phyloP scores from a whole-genome alignment of 495 filamentous ascomycete genomes.

The Letharia columbiana region DNA sequence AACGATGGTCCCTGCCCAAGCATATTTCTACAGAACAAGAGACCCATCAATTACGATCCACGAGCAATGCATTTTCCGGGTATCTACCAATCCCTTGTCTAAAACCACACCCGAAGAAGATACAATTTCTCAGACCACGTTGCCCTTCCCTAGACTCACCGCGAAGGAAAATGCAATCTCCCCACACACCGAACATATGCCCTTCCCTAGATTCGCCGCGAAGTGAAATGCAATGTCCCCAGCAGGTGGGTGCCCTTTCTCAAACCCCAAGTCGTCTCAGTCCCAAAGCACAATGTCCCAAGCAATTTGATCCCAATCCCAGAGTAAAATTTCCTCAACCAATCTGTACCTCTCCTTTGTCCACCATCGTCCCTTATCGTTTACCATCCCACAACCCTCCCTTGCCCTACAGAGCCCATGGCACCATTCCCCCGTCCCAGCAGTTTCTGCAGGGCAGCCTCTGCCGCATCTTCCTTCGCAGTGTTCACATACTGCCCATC shows the following conservation, averaged over 20 bases:
- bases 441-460: slow-evolving; percentile 42
- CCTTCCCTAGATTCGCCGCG: no score
- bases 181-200: neutral
- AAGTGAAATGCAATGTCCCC: neutral
- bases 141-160: neutral
- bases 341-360: neutral
- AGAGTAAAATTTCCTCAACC: neutral
- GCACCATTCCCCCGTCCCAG: slow-evolving; percentile 5
- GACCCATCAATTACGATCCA: neutral
- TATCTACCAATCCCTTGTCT: neutral
- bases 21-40: neutral
- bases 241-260: neutral
- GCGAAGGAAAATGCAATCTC: neutral
- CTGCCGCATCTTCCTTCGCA: slow-evolving; percentile 84
- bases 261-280: neutral
- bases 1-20: neutral
- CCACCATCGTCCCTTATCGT: neutral
- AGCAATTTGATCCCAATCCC: neutral
- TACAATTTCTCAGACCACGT: neutral
- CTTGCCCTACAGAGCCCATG: slow-evolving; percentile 4
- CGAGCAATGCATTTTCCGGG: neutral
- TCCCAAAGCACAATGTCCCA: neutral
- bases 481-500: slow-evolving; percentile 80
- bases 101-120: neutral
- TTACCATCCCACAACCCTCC: slow-evolving; percentile 13